Evolutionary conservation across 1,284 basidiomycete species (phyloP), one percentile per base, ranked within the genome.

Genomic region (Fomitiporia mediterranea): DNA sequence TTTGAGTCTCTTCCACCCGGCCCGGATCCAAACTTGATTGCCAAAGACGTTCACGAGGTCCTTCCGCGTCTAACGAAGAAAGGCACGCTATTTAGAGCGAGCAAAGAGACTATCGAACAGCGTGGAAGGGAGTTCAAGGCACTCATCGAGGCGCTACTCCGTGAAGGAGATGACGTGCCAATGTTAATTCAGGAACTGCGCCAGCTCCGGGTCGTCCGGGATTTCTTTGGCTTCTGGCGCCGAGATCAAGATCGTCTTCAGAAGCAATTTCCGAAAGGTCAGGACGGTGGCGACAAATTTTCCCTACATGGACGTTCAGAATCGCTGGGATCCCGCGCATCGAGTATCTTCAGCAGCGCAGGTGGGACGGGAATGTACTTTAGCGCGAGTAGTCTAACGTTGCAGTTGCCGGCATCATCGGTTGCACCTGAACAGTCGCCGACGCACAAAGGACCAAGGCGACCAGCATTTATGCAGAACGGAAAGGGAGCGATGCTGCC

Each of bases 1-100:
- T 91, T 84, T 74, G 89, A 90, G 54, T 89, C 87, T 0, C 74
- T 91, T n/a, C 89, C 89, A 11, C 84, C 86, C n/a, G 89, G 88
- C 11, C 88, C 89, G 15, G 78, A 87, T 63, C 86, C 85, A 2
- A 79, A 78, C 42, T 81, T 82, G 23, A 78, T 91, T 37, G 81
- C 82, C 11, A 78, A 74, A 51, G 79, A 86, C 60, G 74, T 91
- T 47, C 85, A 89, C 63, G 65, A 78, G 1, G 70, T 81, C 62
- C 67, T 91, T 1, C 88, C 89, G 15, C 75, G 73, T 55, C 74
- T 91, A 32, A 79, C 81, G 2, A 86, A 83, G 70, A 87, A 84
- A 65, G 84, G 80, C 4, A 83, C 82, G 0, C 62, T 91, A 39
- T 91, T 91, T 69, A 79, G 82, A 34, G 75, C 83, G 1, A 86